These are phyloP conservation scores for Lepidium africanum DNA, from an alignment of 345 rosid species.

Conservation along the genomic window DNA sequence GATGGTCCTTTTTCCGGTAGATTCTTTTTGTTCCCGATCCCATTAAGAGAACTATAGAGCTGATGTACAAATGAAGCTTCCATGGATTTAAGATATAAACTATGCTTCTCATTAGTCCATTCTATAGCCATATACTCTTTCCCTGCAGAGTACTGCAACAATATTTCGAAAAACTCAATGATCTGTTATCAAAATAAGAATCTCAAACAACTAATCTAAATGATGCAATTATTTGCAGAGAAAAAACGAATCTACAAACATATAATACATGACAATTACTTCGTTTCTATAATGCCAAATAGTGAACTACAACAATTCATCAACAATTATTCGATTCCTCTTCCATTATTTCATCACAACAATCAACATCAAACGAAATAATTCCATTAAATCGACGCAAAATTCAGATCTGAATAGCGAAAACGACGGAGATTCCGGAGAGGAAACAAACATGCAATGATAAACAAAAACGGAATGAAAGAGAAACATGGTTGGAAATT, in stretches of 20 bases:
- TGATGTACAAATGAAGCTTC: constrained; percentile 85
- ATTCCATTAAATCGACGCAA: not conserved
- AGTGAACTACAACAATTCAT: not conserved
- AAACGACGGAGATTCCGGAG: not conserved
- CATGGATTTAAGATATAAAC: constrained; percentile 78
- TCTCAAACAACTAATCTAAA: not conserved
- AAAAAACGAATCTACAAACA: not conserved
- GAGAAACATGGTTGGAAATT: not conserved
- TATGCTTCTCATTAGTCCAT: constrained; percentile 95
- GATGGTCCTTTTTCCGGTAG: constrained; percentile 25
- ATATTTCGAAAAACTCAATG: not conserved
- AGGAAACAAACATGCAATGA: constrained; percentile 11
- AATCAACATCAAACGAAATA: not conserved
- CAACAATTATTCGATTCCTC: not conserved
- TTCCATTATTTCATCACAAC: not conserved
- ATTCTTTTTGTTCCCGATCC: constrained; percentile 31
- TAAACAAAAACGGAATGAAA: not conserved
- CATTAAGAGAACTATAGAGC: constrained; percentile 43
- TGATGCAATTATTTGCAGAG: not conserved
- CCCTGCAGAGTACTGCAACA: constrained; percentile 34
- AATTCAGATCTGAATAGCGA: not conserved
- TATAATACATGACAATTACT: no score
- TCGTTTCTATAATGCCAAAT: no score
- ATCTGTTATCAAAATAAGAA: no score
- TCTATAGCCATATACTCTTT: constrained; percentile 35